phyloP scores from a whole-genome alignment of 1,139 yeast genomes.

The Nakaseomyces nivariensis region DNA sequence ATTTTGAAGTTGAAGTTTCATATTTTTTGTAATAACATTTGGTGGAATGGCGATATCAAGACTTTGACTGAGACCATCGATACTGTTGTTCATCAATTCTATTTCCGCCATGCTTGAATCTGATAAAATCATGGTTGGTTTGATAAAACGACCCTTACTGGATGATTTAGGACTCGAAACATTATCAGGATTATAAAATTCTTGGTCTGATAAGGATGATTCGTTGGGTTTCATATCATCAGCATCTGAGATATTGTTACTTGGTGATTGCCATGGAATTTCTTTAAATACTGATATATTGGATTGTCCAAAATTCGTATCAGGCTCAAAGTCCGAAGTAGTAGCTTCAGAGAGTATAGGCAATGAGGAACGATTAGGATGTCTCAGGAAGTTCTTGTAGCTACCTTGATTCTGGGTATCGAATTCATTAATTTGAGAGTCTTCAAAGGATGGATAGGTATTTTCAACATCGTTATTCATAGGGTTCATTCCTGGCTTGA shows the following conservation, averaged over 20 bases:
- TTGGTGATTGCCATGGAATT: slow-evolving; percentile 6
- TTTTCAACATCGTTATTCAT: neutral
- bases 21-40: neutral
- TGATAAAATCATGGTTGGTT: slow-evolving; percentile 14
- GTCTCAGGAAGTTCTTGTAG: neutral
- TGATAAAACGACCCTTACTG: slow-evolving; percentile 10
- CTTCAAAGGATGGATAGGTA: neutral
- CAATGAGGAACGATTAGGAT: neutral
- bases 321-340: neutral
- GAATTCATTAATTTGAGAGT: neutral
- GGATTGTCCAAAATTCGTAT: neutral
- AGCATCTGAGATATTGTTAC: slow-evolving; percentile 7
- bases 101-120: slow-evolving; percentile 6
- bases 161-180: slow-evolving; percentile 11
- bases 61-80: neutral
- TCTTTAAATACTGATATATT: neutral
- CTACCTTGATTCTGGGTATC: neutral
- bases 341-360: slow-evolving; percentile 1
- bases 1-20: neutral
- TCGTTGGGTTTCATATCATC: slow-evolving; percentile 1
- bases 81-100: slow-evolving; percentile 2
- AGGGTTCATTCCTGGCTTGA: slow-evolving; percentile 1
- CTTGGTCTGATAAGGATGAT: slow-evolving; percentile 1
- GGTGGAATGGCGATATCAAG: slow-evolving; percentile 1
- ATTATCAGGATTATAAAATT: slow-evolving; percentile 8